Evolutionary conservation across 2,329 filamentous ascomycete species (phyloP).

Genomic region (Penicillium sclerotiorum): DNA sequence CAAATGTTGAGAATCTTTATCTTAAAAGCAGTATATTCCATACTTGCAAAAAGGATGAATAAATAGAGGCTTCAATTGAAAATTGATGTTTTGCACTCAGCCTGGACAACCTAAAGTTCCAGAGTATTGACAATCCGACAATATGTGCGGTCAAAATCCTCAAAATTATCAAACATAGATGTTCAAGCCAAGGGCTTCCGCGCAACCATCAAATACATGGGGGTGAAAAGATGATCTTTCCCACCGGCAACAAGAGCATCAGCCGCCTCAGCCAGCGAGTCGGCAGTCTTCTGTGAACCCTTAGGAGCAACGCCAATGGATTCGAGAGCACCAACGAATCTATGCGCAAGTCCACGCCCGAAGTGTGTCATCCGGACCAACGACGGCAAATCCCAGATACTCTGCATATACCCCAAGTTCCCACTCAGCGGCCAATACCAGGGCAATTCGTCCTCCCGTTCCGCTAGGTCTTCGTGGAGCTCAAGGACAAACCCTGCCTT

Average conservation of each 20-base stretch:
- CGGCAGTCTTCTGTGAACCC: conserved; percentile 2
- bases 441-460: conserved; percentile 71
- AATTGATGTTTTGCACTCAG: too few relatives aligned
- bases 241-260: conserved; percentile 1
- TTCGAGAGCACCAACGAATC: background rate
- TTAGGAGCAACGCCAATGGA: background rate
- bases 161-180: too few relatives aligned
- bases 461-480: conserved; percentile 82
- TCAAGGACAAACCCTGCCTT: conserved; percentile 83
- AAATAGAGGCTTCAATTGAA: too few relatives aligned
- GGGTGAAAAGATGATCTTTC: conserved; percentile 1
- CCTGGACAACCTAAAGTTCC: too few relatives aligned
- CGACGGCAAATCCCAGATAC: conserved; percentile 1
- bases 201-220: conserved; percentile 2
- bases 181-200: background rate
- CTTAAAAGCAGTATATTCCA: too few relatives aligned
- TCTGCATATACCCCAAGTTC: background rate
- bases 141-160: too few relatives aligned
- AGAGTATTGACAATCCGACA: too few relatives aligned
- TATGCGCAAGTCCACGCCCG: conserved; percentile 1
- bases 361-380: background rate
- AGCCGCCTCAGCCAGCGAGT: background rate
- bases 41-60: too few relatives aligned
- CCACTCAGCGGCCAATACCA: conserved; percentile 68
- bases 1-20: too few relatives aligned